Conservation (phyloP, 164 flowering plant species). For the Pachysandra terminalis region DNA sequence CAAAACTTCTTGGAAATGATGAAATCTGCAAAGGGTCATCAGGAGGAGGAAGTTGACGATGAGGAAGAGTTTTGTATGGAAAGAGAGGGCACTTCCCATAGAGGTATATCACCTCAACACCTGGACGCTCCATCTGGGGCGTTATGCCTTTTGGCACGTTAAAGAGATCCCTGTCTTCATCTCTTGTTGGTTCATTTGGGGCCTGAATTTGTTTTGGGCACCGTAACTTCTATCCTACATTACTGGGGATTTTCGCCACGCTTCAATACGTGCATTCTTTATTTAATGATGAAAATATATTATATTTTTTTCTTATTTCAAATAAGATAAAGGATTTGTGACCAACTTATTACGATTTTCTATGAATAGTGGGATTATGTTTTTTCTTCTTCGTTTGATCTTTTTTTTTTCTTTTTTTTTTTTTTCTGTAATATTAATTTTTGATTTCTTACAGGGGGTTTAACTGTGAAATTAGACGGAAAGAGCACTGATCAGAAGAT, state of each 20-base stretch:
- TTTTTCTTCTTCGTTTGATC: not conserved
- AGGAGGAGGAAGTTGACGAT: slow-evolving; percentile 64
- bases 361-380: no score
- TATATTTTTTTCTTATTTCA: no score
- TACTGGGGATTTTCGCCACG: no score
- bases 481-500: slow-evolving; percentile 56
- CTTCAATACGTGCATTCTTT: no score
- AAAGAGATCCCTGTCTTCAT: no score
- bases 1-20: slow-evolving; percentile 72
- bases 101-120: slow-evolving; percentile 33
- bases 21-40: slow-evolving; percentile 43
- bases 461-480: slow-evolving; percentile 30
- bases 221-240: no score
- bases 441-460: slow-evolving; percentile 35
- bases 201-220: no score
- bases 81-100: slow-evolving; percentile 53
- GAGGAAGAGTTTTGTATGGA: slow-evolving; percentile 56
- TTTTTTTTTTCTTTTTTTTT: not conserved
- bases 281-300: no score
- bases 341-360: no score
- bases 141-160: no score
- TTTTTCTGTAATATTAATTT: not conserved
- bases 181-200: not conserved
- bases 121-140: no score
- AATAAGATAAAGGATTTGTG: not conserved